Evolutionary conservation across 192 early-diverging fungal species (phyloP), one percentile per base, ranked within the genome.

Genomic region (Cetraspora pellucida): DNA sequence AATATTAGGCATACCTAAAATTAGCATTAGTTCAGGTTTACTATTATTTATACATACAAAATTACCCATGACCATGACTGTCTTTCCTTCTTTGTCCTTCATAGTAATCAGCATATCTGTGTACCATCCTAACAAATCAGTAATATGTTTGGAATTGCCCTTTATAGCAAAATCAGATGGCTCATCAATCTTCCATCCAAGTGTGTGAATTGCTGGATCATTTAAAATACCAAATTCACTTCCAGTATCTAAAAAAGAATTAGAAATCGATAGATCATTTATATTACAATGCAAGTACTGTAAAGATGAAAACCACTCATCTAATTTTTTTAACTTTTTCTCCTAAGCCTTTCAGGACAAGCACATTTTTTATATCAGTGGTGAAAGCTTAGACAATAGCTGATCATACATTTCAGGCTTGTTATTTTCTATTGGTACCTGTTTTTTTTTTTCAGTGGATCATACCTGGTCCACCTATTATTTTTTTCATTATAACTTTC

Each of bases 281-380:
- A 63, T 63, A 63, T 14, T 63, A 63, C 13, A 13, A 63, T 63
- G 21, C 27, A 63, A n/a, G n/a, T n/a, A n/a, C 28, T 63, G 60
- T 63, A 63, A 30, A n/a, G n/a, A n/a, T n/a, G n/a, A n/a, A n/a
- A n/a, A n/a, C n/a, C n/a, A n/a, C n/a, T 2, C 2, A 63, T 23
- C 23, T 60, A n/a, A n/a, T n/a, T n/a, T n/a, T n/a, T n/a, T n/a
- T n/a, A 21, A 60, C 27, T 60, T 28, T 1, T 60, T 21, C 27
- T 60, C 27, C 6, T 60, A 21, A 60, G 27, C 21, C 27, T n/a
- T 60, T 25, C 3, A 21, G 23, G 59, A 60, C 17, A 52, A 21
- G n/a, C n/a, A n/a, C n/a, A n/a, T n/a, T n/a, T n/a, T n/a, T n/a
- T n/a, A n/a, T 19, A 59, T 59, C 19, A 19, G n/a, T n/a, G n/a